Base-by-base conservation (phyloP, 2,329 filamentous ascomycete genomes). In the Gaeumannomyces sp. region DNA sequence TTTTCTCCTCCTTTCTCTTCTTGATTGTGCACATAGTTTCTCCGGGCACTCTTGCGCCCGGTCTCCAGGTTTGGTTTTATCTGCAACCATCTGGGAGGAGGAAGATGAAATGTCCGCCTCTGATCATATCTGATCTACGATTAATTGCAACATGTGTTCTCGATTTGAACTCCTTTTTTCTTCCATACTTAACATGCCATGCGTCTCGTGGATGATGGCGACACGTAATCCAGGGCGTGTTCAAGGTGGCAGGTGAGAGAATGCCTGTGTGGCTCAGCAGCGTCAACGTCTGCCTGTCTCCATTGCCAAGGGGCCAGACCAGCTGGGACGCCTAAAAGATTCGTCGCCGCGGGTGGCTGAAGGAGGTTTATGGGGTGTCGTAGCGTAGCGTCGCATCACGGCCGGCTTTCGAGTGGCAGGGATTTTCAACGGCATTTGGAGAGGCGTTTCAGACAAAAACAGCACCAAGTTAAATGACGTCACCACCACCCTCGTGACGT, bases 21-120 rank as follows among this genome's bases (percentile, higher is more conserved):
- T 53, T n/a, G 6, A 53, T 11, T 53, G 45, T 53, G 25, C 45
- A 53, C 45, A 50, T n/a, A n/a, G 19, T 53, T 53, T 22, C 5
- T n/a, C 45, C 45, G 45, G n/a, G 45, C 45, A n/a, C 22, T 22
- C 10, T 25, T 53, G 45, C 45, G 22, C 8, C 19, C 45, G 45
- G 28, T 6, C 22, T n/a, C 45, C 22, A 57, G 33, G 35, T 27
- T 58, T 64, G 8, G 27, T 61, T 66, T 53, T 22, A 53, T 50
- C 22, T n/a, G 45, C 45, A 50, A 22, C 45, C 19, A 22, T 53
- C n/a, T 53, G 19, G 45, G 19, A 50, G 45, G n/a, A 53, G 45
- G 45, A 53, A n/a, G 45, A 53, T 25, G 45, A 53, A 10, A 53
- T 53, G 45, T 25, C 13, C 4, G 35, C 13, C 61, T 38, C 61